phyloP scores from a whole-genome alignment of 2,329 filamentous ascomycete genomes.

The Lachnellula occidentalis region DNA sequence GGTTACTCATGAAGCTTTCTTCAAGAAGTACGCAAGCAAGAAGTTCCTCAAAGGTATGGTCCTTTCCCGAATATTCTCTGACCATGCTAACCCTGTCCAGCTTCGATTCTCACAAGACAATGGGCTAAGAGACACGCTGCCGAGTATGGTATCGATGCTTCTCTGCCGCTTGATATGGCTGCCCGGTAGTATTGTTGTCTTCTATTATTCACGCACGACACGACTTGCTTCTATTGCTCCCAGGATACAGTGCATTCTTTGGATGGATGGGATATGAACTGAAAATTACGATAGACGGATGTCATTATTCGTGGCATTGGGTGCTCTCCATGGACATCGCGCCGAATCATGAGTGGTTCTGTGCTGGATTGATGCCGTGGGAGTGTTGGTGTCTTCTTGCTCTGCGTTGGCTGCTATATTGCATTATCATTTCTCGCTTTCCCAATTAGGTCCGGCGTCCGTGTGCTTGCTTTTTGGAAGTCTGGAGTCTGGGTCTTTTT shows the following conservation, averaged over 20 bases:
- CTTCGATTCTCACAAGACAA: conserved; percentile 82
- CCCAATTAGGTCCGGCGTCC: conserved; percentile 22
- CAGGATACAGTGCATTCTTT: conserved; percentile 29
- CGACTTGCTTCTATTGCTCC: conserved; percentile 24
- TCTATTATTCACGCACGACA: conserved; percentile 21
- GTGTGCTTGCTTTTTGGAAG: conserved; percentile 21
- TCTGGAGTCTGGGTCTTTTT: conserved; percentile 24
- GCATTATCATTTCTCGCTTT: conserved; percentile 22
- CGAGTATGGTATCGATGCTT: conserved; percentile 45
- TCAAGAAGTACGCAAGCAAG: conserved; percentile 99
- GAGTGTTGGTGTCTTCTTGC: conserved; percentile 13
- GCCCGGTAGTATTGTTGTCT: conserved; percentile 22
- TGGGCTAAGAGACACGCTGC: conserved; percentile 83
- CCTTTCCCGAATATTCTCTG: not conserved
- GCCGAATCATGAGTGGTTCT: conserved; percentile 15
- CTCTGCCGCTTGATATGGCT: conserved; percentile 26
- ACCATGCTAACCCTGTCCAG: conserved; percentile 41
- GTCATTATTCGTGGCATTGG: conserved; percentile 16
- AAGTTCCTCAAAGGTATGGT: conserved; percentile 93
- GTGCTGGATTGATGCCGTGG: conserved; percentile 15
- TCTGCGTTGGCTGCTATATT: conserved; percentile 17
- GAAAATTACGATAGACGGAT: conserved; percentile 29
- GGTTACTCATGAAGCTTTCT: conserved; percentile 92
- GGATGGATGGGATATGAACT: conserved; percentile 32
- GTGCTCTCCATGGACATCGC: conserved; percentile 17